These are phyloP conservation scores for Cercospora janseana DNA, from an alignment of 2,329 filamentous ascomycete species.

Conservation along the genomic window DNA sequence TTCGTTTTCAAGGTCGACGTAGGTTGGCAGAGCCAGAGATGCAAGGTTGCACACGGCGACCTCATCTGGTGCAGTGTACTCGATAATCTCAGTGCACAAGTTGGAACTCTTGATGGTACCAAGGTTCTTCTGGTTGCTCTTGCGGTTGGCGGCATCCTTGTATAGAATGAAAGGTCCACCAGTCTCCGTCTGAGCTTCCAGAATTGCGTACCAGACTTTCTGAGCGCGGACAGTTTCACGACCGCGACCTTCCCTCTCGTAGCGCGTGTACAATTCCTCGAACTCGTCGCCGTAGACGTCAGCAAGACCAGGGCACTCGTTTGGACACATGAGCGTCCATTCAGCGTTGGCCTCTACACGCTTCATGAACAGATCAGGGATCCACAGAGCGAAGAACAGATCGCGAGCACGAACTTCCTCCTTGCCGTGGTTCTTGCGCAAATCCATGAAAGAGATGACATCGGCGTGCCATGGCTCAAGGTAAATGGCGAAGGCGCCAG, in stretches of 20 bases:
- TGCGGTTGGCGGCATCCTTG: conserved; percentile 97
- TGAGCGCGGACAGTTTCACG: conserved; percentile 92
- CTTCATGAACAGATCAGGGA: conserved; percentile 99
- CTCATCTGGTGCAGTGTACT: conserved; percentile 96
- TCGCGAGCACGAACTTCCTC: conserved; percentile 96
- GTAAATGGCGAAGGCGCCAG: conserved; percentile 97
- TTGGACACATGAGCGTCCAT: conserved; percentile 98
- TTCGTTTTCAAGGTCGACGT: conserved; percentile 79
- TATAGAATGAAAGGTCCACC: conserved; percentile 99
- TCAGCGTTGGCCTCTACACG: conserved; percentile 94
- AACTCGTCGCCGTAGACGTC: conserved; percentile 98
- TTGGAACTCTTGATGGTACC: conserved; percentile 98
- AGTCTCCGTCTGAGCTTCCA: conserved; percentile 97
- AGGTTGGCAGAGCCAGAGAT: conserved; percentile 87
- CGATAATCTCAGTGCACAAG: conserved; percentile 96
- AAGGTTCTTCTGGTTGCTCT: conserved; percentile 99
- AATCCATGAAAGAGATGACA: conserved; percentile 94
- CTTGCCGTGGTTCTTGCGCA: conserved; percentile 99
- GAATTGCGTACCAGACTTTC: conserved; percentile 98
- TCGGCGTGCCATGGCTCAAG: conserved; percentile 98
- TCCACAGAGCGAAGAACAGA: conserved; percentile 97
- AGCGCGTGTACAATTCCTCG: conserved; percentile 84
- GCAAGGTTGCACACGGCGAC: conserved; percentile 98
- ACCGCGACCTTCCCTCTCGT: conserved; percentile 83
- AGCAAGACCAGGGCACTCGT: conserved; percentile 89